These are phyloP conservation scores for Acorus gramineus DNA, from an alignment of 106 monocot species.

Conservation along the genomic window DNA sequence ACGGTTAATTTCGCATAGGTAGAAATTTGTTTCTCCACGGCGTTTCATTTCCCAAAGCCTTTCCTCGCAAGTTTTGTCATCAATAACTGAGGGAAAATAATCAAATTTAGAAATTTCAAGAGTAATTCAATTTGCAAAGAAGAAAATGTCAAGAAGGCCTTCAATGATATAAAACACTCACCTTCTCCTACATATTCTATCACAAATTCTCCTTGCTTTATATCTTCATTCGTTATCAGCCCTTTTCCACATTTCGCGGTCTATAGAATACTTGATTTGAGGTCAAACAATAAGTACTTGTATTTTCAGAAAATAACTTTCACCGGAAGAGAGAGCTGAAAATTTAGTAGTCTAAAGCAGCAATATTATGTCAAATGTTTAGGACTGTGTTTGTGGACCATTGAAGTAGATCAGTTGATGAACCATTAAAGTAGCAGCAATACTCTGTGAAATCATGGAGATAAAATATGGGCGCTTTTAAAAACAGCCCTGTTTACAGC, in stretches of 20 bases:
- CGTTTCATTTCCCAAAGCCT: constrained; percentile 95
- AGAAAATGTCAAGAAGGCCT: background rate
- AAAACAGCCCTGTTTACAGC: no score
- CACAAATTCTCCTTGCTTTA: constrained; percentile 86
- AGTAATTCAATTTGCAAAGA: background rate
- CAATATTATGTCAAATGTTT: no score
- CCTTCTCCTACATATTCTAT: constrained; percentile 99
- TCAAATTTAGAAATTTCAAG: background rate
- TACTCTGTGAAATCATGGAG: no score
- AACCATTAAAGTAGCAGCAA: no score
- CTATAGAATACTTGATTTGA: constrained; percentile 32
- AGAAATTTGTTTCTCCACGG: constrained; percentile 81
- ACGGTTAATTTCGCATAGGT: constrained; percentile 86
- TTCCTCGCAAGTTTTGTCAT: constrained; percentile 98
- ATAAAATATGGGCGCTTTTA: no score
- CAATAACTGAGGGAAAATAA: constrained; percentile 49
- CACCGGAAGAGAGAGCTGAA: background rate
- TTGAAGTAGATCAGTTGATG: no score
- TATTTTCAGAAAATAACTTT: background rate
- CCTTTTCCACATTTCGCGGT: constrained; percentile 91
- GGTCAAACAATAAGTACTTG: constrained; percentile 1
- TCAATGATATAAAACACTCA: constrained; percentile 7
- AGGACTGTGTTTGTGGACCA: no score
- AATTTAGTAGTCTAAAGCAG: no score
- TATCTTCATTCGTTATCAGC: constrained; percentile 73